Evolutionary conservation across 768 basidiomycete species (phyloP).

Genomic region (Pisolithus tinctorius): DNA sequence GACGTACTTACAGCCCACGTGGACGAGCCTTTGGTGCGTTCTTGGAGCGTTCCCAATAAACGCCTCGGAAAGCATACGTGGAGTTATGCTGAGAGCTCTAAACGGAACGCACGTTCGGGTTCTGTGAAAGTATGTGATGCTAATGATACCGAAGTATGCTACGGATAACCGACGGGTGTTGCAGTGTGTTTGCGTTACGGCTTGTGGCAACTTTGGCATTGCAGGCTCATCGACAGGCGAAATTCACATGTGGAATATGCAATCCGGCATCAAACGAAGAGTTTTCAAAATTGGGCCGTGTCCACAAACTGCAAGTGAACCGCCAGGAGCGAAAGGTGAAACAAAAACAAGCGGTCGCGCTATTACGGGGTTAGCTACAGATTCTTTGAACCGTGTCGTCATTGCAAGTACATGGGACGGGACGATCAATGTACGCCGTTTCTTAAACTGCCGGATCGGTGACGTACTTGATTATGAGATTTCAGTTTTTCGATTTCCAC

Average conservation of each 20-base stretch:
- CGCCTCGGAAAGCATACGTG: slow-evolving; percentile 71
- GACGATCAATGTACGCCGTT: slow-evolving; percentile 67
- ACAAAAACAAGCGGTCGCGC: slow-evolving; percentile 40
- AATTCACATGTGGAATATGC: slow-evolving; percentile 94
- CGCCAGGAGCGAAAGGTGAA: slow-evolving; percentile 36
- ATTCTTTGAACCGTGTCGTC: slow-evolving; percentile 74
- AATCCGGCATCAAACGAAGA: slow-evolving; percentile 83
- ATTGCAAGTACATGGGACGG: slow-evolving; percentile 88
- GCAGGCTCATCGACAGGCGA: slow-evolving; percentile 75
- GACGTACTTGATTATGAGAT: not conserved
- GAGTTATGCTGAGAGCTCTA: slow-evolving; percentile 43
- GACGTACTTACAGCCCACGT: slow-evolving; percentile 88
- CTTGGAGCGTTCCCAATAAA: slow-evolving; percentile 85
- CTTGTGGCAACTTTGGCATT: slow-evolving; percentile 93
- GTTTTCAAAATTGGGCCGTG: slow-evolving; percentile 62
- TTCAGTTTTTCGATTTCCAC: slow-evolving; percentile 95
- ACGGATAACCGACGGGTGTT: not conserved
- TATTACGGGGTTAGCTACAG: slow-evolving; percentile 79
- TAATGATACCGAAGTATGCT: no score
- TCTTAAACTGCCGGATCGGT: not conserved
- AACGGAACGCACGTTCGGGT: slow-evolving; percentile 47
- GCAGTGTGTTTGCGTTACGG: slow-evolving; percentile 81
- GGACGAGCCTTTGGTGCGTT: slow-evolving; percentile 75
- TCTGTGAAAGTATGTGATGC: slow-evolving; percentile 58
- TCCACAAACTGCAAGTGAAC: slow-evolving; percentile 46